phyloP scores from a whole-genome alignment of 306 rosid species.

The Corylus americana region DNA sequence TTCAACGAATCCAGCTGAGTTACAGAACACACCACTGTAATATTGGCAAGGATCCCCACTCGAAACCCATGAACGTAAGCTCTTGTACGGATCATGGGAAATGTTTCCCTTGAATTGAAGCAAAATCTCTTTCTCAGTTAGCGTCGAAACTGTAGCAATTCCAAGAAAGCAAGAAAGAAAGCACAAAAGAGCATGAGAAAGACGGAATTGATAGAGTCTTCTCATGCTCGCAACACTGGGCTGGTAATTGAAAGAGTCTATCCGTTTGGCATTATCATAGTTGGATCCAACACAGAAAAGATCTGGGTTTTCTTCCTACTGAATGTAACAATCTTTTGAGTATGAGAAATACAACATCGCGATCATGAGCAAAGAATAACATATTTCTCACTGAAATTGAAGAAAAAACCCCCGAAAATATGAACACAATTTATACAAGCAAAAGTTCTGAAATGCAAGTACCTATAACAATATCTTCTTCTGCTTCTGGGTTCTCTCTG shows the following conservation, averaged over 20 bases:
- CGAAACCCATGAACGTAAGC: constrained; percentile 64
- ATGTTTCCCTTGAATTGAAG: constrained; percentile 83
- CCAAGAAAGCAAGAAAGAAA: constrained; percentile 45
- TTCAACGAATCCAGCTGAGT: constrained; percentile 75
- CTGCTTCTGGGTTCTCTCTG: constrained; percentile 14
- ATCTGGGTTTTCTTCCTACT: constrained; percentile 42
- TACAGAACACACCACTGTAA: constrained; percentile 68
- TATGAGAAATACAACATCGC: constrained; percentile 30
- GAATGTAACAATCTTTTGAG: constrained; percentile 22
- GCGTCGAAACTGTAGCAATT: constrained; percentile 39
- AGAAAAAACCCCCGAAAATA: constrained; percentile 20
- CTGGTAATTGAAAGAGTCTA: constrained; percentile 33
- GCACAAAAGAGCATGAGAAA: constrained; percentile 74
- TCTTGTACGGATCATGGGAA: constrained; percentile 65
- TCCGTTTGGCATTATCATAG: constrained; percentile 65
- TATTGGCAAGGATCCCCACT: constrained; percentile 68
- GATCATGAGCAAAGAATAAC: constrained; percentile 41
- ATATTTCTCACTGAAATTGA: constrained; percentile 37
- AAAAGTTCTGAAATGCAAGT: constrained; percentile 28
- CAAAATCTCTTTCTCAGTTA: constrained; percentile 76
- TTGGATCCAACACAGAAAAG: constrained; percentile 33
- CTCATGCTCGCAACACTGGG: constrained; percentile 73
- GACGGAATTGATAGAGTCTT: constrained; percentile 51
- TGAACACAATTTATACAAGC: constrained; percentile 30
- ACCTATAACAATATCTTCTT: constrained; percentile 26